Evolutionary conservation across 148 eudicot genomes (phyloP), one percentile per base, ranked within the genome.

Genomic region (Spergularia bocconei): DNA sequence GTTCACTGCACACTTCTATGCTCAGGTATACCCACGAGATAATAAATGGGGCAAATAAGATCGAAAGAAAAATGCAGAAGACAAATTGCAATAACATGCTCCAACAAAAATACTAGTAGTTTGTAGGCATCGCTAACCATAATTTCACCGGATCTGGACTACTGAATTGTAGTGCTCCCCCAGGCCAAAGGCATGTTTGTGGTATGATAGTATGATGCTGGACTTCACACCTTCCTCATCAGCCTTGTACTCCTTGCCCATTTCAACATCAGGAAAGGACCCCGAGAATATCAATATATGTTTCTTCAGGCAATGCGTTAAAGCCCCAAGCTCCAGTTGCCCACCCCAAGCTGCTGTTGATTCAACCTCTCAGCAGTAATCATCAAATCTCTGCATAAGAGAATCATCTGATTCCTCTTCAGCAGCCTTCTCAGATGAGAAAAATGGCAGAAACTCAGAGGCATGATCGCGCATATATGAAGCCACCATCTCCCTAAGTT

Each of bases 131-230:
- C 29, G 50, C 79, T 77, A 73, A 79, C 61, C 73, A 44, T 29
- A 23, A 74, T 62, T 68, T 58, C 33, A 13, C 63, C 7, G 66
- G 63, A 33, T 47, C 66, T 12, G 84, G 61, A 90, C 86, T 41
- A 90, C 84, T 11, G 91, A 90, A 77, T 90, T 90, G 63, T 90
- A 90, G 79, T 90, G 91, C 90, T 90, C 94, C 21, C 94, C 94
- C 13, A 90, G 87, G 52, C 94, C 94, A 84, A 88, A 90, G 9
- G 94, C 91, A 79, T 90, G 94, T 84, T 67, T 79, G 70, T 88
- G 94, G 84, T 90, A 88, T 0, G 94, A 90, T 23, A 90, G 68
- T 87, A 81, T 82, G 76, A 90, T 86, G 51, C 84, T 84, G 16
- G 88, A 75, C 33, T 48, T 71, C 13, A 76, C 77, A 73, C 55